phyloP scores from a whole-genome alignment of 345 rosid genomes.

The Populus tremula region DNA sequence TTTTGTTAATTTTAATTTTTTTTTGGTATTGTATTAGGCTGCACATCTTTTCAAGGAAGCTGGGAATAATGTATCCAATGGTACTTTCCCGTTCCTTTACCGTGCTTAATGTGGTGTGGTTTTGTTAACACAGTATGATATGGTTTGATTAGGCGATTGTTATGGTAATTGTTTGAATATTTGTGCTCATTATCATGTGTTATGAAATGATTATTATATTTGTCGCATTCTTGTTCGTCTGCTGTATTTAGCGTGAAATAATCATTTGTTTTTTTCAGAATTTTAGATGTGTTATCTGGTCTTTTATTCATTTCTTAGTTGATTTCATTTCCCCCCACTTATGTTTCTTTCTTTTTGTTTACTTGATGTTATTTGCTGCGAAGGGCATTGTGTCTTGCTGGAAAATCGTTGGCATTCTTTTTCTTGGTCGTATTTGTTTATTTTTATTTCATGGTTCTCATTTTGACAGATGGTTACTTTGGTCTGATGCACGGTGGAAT shows the following conservation, averaged over 20 bases:
- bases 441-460: neutral
- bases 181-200: neutral
- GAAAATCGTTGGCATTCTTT: neutral
- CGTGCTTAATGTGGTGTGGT: neutral
- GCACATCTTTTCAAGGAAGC: conserved; percentile 28
- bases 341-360: neutral
- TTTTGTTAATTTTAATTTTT: neutral
- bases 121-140: neutral
- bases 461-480: neutral
- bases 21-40: conserved; percentile 18
- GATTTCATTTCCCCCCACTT: neutral
- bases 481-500: neutral
- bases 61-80: conserved; percentile 11
- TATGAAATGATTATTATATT: neutral
- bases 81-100: conserved; percentile 2
- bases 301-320: neutral
- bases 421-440: neutral
- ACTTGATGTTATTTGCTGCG: neutral
- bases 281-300: neutral
- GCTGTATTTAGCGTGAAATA: neutral
- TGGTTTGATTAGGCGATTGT: neutral
- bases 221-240: neutral
- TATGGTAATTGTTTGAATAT: neutral
- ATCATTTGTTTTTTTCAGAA: neutral
- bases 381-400: neutral